Percentiles rank a stretch among this genome's conserved stretches.
Evolutionary conservation across 805 yeast species (phyloP).

Genomic region (Sugiyamaella chiloensis): DNA sequence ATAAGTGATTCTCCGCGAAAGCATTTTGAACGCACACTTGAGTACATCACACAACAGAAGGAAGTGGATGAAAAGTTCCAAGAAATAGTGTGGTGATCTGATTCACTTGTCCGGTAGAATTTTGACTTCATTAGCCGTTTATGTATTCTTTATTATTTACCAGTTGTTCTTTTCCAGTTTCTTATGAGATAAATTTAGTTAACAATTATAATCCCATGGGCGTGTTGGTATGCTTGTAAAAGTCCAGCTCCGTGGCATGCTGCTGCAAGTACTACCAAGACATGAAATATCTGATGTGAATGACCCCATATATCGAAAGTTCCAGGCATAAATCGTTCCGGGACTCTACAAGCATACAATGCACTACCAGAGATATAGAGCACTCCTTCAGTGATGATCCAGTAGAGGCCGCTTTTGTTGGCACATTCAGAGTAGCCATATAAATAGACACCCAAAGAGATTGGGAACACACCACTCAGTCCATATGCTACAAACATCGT

Average conservation of each 20-base stretch:
- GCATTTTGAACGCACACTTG: slow-evolving; percentile 70
- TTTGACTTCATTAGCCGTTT: slow-evolving; percentile 11
- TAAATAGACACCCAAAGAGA: slow-evolving; percentile 47
- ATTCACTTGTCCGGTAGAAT: background rate
- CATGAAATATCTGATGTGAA: slow-evolving; percentile 82
- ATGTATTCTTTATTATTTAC: slow-evolving; percentile 58
- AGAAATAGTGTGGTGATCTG: slow-evolving; percentile 39
- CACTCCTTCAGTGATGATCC: slow-evolving; percentile 67
- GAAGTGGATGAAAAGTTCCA: slow-evolving; percentile 67
- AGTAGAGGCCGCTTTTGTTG: slow-evolving; percentile 52
- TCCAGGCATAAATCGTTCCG: slow-evolving; percentile 68
- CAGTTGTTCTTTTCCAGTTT: too few species aligned
- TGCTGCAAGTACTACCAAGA: slow-evolving; percentile 73
- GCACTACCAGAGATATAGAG: slow-evolving; percentile 77
- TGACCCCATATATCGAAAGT: slow-evolving; percentile 68
- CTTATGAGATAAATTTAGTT: too few species aligned
- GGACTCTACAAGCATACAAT: slow-evolving; percentile 72
- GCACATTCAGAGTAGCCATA: slow-evolving; percentile 52
- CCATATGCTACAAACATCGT: slow-evolving; percentile 78
- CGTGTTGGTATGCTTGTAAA: slow-evolving; percentile 47
- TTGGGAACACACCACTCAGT: slow-evolving; percentile 69
- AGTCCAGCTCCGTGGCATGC: slow-evolving; percentile 68
- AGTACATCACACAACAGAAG: slow-evolving; percentile 65
- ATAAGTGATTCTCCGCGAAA: slow-evolving; percentile 41
- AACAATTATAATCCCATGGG: slow-evolving; percentile 9